Evolutionary conservation across 345 rosid species (phyloP), one percentile per base, ranked within the genome.

Genomic region (Arabis hirsuta): DNA sequence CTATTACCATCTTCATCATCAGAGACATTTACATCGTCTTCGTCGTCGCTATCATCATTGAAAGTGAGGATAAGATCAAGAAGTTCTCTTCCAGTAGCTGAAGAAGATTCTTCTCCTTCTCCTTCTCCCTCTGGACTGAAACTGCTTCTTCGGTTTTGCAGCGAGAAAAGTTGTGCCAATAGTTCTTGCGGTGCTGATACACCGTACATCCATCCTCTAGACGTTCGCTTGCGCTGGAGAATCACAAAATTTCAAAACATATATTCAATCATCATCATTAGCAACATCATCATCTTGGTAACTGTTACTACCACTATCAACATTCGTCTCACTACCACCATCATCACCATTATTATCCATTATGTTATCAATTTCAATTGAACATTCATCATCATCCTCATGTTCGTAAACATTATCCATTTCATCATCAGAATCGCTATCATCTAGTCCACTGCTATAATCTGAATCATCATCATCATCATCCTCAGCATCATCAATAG

Each of bases 171-270:
- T 46, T 82, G 90, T 60, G 78, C 16, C 85, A 89, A 61, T 69
- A 88, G 81, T 59, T 85, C 86, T 45, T 73, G 71, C 1, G 87
- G 79, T 19, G 84, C 77, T 52, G 81, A 77, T 45, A 76, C 6
- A 20, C 51, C 67, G 77, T 72, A 57, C 87, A 79, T 83, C 88
- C 91, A 82, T 60, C 87, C 77, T 78, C 84, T 81, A 52, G 83
- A 74, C 82, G 38, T 82, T 4, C 84, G 84, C 72, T 83, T 86
- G 29, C 78, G 82, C 96, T 86, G 89, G 73, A 79, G 86, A 36
- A 36, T 36, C 77, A 79, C 72, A 85, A 82, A 77, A 74, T 57
- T 70, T 78, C 76, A 80, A 72, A 85, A 73, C 54, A 58, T 6
- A 47, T 27, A 39, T 65, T 79, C 79, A 77, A 54, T 61, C 75